Evolutionary conservation across 305 asterid species (phyloP).

Genomic region (Euphrasia arctica): DNA sequence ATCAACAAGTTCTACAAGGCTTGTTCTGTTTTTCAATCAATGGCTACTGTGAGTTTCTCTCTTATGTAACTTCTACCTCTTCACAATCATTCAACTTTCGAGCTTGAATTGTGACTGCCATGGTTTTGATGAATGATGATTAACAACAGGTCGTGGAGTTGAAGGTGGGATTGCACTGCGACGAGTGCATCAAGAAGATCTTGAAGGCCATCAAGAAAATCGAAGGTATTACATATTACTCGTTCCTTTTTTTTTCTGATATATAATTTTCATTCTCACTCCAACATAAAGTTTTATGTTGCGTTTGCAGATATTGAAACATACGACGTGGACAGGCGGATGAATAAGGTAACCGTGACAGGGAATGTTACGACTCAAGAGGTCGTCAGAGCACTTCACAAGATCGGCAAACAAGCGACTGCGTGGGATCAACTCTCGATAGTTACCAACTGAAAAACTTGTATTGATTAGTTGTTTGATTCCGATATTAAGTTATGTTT

Average conservation of each 20-base stretch:
- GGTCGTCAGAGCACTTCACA: constrained; percentile 62
- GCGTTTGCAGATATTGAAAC: constrained; percentile 70
- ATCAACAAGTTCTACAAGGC: constrained; percentile 13
- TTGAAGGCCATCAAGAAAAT: constrained; percentile 88
- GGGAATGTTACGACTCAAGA: constrained; percentile 73
- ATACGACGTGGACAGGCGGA: constrained; percentile 54
- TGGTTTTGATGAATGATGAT: background rate
- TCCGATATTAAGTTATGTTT: background rate
- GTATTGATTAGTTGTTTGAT: background rate
- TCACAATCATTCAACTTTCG: background rate
- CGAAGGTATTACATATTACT: constrained; percentile 45
- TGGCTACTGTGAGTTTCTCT: constrained; percentile 48
- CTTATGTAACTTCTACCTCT: background rate
- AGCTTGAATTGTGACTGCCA: background rate
- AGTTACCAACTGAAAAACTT: constrained; percentile 16
- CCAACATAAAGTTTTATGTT: background rate
- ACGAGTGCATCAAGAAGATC: constrained; percentile 84
- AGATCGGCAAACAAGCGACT: constrained; percentile 76
- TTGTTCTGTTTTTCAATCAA: constrained; percentile 5
- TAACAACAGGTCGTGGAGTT: constrained; percentile 64
- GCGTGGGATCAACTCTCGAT: constrained; percentile 39
- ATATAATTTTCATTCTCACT: background rate
- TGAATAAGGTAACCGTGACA: constrained; percentile 70
- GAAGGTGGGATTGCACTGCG: constrained; percentile 84
- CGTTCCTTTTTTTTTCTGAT: background rate